Base-by-base conservation (phyloP, 169 alveolate species). In the Haemoproteus tartakovskyi region DNA sequence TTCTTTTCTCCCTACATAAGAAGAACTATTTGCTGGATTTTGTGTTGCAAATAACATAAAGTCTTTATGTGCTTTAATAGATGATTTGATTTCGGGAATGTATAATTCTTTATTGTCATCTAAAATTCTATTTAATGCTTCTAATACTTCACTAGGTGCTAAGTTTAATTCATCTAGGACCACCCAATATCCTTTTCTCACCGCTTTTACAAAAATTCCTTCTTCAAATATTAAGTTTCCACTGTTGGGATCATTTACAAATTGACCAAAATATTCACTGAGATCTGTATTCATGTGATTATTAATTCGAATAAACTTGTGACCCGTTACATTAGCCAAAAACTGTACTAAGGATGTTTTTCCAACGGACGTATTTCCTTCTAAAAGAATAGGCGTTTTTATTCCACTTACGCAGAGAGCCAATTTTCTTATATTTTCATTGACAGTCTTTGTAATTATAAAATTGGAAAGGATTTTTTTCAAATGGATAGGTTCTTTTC, bases 301-400 rank as follows among this genome's bases (percentile, higher is more conserved):
- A 91, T 98, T 98, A 37, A 98, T 97, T 56, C 99, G 92, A 12
- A 98, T 93, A 64, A 96, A 96, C 64, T 92, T 92, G 82, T 97
- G 98, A 2, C 97, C 97, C 11, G 99, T 92, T 3, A 95, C 84
- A 22, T 87, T 91, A 0, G 99, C 97, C 46, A 98, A 85, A 88
- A 94, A 97, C 45, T 94, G 90, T 5, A 98, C 98, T 60, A 98
- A 81, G 4, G 99, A 93, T 6, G 99, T 98, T 85, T 98, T 98
- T 12, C 99, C 99, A 1, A 98, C 96, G 4, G 99, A 95, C 11
- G 99, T 98, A 1, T 99, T 99, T 0, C 99, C 99, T 84, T 98
- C 99, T 62, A 98, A 91, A 60, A 98, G 91, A 14, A 98, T 92
- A 2, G 99, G 99, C 40, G 97, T 95, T 24, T 97, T 90, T 41